phyloP scores from a whole-genome alignment of 192 early-diverging fungal genomes.

The Mortierella claussenii region DNA sequence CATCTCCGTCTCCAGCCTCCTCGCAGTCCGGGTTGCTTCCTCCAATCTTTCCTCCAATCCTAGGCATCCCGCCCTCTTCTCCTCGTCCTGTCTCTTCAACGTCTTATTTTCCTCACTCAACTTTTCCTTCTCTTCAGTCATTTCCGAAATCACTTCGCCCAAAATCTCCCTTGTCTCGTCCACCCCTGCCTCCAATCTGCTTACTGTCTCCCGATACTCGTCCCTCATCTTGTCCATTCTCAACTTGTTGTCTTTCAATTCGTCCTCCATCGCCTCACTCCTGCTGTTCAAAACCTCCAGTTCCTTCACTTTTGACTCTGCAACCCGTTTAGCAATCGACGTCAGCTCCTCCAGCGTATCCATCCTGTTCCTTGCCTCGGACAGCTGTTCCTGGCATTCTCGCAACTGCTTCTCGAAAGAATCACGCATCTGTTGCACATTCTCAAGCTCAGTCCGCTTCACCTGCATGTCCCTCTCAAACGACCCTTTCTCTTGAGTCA shows the following conservation, averaged over 20 bases:
- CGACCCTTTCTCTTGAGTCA: constrained; percentile 2
- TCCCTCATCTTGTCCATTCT: constrained; percentile 14
- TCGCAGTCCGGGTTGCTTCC: neutral
- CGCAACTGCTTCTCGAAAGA: constrained; percentile 18
- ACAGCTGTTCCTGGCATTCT: constrained; percentile 27
- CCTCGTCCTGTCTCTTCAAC: neutral
- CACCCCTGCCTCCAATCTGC: constrained; percentile 10
- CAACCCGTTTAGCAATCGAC: constrained; percentile 45
- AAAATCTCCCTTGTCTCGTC: constrained; percentile 31
- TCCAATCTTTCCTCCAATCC: neutral
- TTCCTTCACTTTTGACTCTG: constrained; percentile 32
- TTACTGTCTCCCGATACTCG: constrained; percentile 9
- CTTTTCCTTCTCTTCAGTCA: neutral
- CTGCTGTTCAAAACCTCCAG: constrained; percentile 17
- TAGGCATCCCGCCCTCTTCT: neutral
- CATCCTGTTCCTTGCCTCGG: constrained; percentile 21
- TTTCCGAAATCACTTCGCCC: constrained; percentile 36
- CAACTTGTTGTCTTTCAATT: constrained; percentile 1
- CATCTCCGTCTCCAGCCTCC: neutral
- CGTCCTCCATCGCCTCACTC: constrained; percentile 10
- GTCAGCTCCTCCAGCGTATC: constrained; percentile 47
- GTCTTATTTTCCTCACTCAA: neutral
- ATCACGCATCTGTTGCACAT: constrained; percentile 22
- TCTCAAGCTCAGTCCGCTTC: constrained; percentile 32
- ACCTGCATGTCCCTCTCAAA: constrained; percentile 26